Evolutionary conservation across 164 flowering plant species (phyloP).

Genomic region (Dillenia turbinata): DNA sequence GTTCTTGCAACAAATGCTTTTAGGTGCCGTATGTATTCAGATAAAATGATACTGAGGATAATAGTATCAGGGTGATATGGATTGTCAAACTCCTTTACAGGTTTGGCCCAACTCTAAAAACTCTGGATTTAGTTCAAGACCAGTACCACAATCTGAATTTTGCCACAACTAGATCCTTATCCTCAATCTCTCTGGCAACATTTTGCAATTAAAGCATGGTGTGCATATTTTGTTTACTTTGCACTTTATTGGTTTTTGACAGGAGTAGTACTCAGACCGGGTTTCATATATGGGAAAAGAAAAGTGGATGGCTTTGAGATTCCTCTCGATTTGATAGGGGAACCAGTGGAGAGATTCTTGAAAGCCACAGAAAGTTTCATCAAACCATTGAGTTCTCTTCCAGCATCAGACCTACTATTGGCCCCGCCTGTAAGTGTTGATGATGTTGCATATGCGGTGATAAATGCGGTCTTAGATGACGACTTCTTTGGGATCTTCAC

Average conservation of each 20-base stretch:
- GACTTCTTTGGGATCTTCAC: slow-evolving; percentile 89
- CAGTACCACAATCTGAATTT: no score
- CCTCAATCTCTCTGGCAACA: no score
- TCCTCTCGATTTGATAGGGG: slow-evolving; percentile 85
- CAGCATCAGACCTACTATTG: slow-evolving; percentile 85
- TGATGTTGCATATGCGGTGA: slow-evolving; percentile 75
- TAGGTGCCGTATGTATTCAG: no score
- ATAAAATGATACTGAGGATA: no score
- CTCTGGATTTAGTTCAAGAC: no score
- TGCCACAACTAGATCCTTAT: no score
- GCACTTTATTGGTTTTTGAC: background rate
- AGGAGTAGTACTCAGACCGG: slow-evolving; percentile 94
- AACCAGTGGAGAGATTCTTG: slow-evolving; percentile 73
- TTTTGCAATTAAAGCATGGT: no score
- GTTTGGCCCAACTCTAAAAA: no score
- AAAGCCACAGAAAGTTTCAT: slow-evolving; percentile 58
- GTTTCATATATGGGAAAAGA: slow-evolving; percentile 90
- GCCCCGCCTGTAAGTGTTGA: slow-evolving; percentile 91
- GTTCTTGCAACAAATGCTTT: no score
- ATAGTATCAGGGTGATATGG: no score
- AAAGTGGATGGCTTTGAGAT: slow-evolving; percentile 78
- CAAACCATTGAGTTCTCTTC: slow-evolving; percentile 70
- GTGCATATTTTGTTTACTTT: no score
- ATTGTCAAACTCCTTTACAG: no score
- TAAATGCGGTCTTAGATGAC: slow-evolving; percentile 73